phyloP scores from a whole-genome alignment of 2,329 filamentous ascomycete species.

The Calycina marina region DNA sequence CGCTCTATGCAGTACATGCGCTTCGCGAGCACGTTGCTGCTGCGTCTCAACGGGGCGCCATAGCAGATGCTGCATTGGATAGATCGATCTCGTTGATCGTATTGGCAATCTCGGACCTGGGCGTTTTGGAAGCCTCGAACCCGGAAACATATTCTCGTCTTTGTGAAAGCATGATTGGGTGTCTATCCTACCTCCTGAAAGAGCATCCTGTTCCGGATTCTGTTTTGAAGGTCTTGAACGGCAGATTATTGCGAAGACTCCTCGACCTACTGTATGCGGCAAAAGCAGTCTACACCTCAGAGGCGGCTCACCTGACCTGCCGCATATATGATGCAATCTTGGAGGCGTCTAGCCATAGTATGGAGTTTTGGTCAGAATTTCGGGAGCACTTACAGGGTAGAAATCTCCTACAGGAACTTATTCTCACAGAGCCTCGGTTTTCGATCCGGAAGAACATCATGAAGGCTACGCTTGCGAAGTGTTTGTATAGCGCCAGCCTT shows the following conservation, averaged over 20 bases:
- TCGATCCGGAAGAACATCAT: conserved; percentile 18
- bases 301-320: conserved; percentile 25
- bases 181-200: too few relatives aligned
- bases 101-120: conserved; percentile 42
- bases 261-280: conserved; percentile 19
- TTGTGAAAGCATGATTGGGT: too few relatives aligned
- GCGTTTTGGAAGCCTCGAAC: conserved; percentile 38
- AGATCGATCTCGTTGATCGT: conserved; percentile 39
- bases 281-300: conserved; percentile 10
- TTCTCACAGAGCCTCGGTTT: conserved; percentile 28
- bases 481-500: conserved; percentile 16
- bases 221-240: too few relatives aligned
- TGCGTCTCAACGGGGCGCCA: conserved; percentile 14
- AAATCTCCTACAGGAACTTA: conserved; percentile 25
- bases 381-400: conserved; percentile 25
- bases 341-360: conserved; percentile 32
- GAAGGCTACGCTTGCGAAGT: conserved; percentile 21
- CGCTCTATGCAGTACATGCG: conserved; percentile 57
- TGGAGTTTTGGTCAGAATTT: conserved; percentile 29
- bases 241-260: conserved; percentile 21
- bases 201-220: too few relatives aligned
- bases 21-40: conserved; percentile 43
- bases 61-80: conserved; percentile 25
- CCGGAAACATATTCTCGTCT: too few relatives aligned
- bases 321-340: conserved; percentile 31